A percentile compares a stretch with the other conserved stretches of the same genome.
Evolutionary conservation across 2,329 filamentous ascomycete genomes (phyloP).

Genomic region (Talaromyces pinophilus): DNA sequence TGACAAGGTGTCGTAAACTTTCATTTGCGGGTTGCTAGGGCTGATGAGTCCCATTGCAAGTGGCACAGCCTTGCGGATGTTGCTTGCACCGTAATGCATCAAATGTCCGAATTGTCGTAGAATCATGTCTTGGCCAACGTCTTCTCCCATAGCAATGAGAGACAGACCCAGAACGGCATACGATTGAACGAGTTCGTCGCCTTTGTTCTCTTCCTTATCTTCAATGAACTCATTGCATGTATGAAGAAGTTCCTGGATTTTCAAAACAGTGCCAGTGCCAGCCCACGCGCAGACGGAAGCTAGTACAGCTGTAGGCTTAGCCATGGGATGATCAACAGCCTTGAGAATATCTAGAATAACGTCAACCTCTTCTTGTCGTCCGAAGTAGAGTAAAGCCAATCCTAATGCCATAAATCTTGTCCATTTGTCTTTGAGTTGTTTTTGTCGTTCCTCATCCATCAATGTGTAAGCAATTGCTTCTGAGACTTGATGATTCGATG

Average conservation of each 20-base stretch:
- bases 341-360: slow-evolving; percentile 96
- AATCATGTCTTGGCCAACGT: slow-evolving; percentile 98
- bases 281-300: slow-evolving; percentile 98
- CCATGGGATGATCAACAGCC: slow-evolving; percentile 94
- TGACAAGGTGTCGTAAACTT: slow-evolving; percentile 97
- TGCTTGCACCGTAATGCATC: slow-evolving; percentile 98
- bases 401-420: slow-evolving; percentile 94
- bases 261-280: slow-evolving; percentile 92
- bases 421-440: slow-evolving; percentile 96
- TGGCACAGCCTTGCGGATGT: slow-evolving; percentile 94
- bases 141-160: slow-evolving; percentile 95
- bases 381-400: slow-evolving; percentile 90
- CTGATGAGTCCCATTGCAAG: slow-evolving; percentile 95
- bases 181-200: slow-evolving; percentile 90
- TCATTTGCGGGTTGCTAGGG: slow-evolving; percentile 99
- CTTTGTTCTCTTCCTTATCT: slow-evolving; percentile 90
- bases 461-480: slow-evolving; percentile 90
- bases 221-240: slow-evolving; percentile 98
- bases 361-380: slow-evolving; percentile 97
- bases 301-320: slow-evolving; percentile 89
- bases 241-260: slow-evolving; percentile 94
- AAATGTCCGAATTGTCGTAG: slow-evolving; percentile 94
- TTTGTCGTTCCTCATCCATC: slow-evolving; percentile 87
- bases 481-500: slow-evolving; percentile 85
- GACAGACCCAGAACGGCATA: slow-evolving; percentile 95